Conservation (phyloP, 805 yeast species). For the Saccharomyces jurei region DNA sequence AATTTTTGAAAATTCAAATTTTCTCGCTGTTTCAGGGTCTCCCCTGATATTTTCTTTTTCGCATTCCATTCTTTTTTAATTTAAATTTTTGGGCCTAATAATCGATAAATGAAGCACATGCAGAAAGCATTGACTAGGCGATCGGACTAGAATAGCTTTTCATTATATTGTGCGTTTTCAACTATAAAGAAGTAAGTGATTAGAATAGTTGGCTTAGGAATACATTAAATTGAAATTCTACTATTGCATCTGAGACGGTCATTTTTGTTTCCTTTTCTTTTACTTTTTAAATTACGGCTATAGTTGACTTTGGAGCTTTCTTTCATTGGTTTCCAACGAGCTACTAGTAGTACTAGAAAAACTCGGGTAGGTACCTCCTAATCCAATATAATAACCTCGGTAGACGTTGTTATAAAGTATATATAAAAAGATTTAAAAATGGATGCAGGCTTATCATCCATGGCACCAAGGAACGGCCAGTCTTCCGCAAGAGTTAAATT, state of each 20-base stretch:
- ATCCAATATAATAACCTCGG: background rate
- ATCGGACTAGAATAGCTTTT: background rate
- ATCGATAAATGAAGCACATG: background rate
- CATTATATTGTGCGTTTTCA: background rate
- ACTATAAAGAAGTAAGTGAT: background rate
- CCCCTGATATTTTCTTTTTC: background rate
- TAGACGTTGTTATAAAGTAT: background rate
- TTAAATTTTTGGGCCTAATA: background rate
- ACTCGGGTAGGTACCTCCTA: background rate
- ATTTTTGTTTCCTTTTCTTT: background rate
- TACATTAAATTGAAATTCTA: background rate
- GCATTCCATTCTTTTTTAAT: background rate
- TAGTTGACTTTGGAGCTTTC: background rate
- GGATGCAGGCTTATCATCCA: constrained; percentile 31
- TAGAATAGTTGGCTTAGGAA: background rate
- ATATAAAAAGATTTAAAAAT: constrained; percentile 8
- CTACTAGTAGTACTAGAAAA: background rate
- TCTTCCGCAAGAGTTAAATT: constrained; percentile 14
- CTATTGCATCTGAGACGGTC: background rate
- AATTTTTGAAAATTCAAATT: background rate
- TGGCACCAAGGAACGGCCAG: constrained; percentile 6
- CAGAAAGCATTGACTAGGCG: background rate
- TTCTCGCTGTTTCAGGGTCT: background rate
- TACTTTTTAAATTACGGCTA: background rate
- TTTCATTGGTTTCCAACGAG: background rate